Evolutionary conservation across 1,284 basidiomycete species (phyloP), one percentile per base, ranked within the genome.

Genomic region (Fomitopsis betulina): DNA sequence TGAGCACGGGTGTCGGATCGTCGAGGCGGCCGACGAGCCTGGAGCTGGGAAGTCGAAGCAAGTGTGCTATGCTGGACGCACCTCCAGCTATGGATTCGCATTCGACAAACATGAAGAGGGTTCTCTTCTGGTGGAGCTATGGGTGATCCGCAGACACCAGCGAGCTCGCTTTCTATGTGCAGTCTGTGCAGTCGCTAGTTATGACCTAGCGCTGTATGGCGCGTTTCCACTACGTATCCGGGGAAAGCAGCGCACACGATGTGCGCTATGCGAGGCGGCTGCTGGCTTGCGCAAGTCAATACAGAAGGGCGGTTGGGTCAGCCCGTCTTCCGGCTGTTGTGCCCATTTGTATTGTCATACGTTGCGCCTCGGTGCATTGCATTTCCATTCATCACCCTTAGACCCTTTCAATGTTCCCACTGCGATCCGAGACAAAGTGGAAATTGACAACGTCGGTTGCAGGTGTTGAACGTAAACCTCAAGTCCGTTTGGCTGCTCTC

Each of bases 381-480:
- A 47, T 30, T 12, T 25, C 45, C 45, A 30, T 47, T 47, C 3
- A 17, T 30, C 40, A 42, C 12, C 15, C 25, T 30, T 1, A n/a
- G 45, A 47, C 45, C 25, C 25, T 30, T 47, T 5, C 42, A 10
- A 47, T 27, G 15, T 13, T 15, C 45, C 23, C 21, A 37, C n/a
- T 13, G 12, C 25, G 25, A 30, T 47, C 45, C 5, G 3, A 23
- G 42, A 45, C 27, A 25, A 2, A 33, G 47, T 50, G 25, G 32
- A 51, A 17, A 37, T 37, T 51, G 8, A 35, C 49, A 5, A 35
- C 10, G 30, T 2, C 17, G 23, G 15, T 40, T 62, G 12, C 10
- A 91, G 89, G 89, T 92, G 59, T 74, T 92, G 64, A 79, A 85
- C 65, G 80, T 89, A 62, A 93, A 93, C 75, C 82, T 93, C 68